A percentile compares a stretch with the other conserved stretches of the same genome.
Evolutionary conservation across 108 stramenopile species (phyloP).

Genomic region (Nitzschia sp.): DNA sequence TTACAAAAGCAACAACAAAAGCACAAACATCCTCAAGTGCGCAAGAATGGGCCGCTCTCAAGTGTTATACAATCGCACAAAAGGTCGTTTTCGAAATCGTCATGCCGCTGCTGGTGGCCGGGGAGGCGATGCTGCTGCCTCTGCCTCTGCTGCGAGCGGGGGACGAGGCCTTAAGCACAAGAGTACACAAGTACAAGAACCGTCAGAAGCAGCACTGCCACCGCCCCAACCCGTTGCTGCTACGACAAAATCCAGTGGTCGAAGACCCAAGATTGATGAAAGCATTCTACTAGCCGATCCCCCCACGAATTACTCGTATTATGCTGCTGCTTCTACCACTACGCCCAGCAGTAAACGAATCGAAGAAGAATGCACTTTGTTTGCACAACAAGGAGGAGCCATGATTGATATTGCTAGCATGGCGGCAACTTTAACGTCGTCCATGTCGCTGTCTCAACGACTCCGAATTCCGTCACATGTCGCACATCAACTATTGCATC

Average conservation of each 20-base stretch:
- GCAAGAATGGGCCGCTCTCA: conserved; percentile 47
- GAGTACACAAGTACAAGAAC: background rate
- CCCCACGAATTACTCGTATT: background rate
- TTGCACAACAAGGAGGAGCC: conserved; percentile 2
- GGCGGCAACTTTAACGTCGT: conserved; percentile 21
- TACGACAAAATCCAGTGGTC: background rate
- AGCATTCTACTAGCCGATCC: conserved; percentile 14
- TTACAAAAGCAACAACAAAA: too few relatives aligned
- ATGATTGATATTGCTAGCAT: conserved; percentile 21
- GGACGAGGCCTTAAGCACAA: background rate
- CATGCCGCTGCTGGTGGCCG: conserved; percentile 6
- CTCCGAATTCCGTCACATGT: conserved; percentile 34
- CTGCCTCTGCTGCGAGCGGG: background rate
- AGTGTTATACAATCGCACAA: conserved; percentile 41
- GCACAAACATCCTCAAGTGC: too few relatives aligned
- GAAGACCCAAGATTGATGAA: conserved; percentile 16
- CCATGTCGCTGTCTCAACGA: conserved; percentile 19
- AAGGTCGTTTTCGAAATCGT: conserved; percentile 26
- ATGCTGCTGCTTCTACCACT: background rate
- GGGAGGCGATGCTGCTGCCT: background rate
- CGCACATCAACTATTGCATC: conserved; percentile 5
- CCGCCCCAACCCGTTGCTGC: background rate
- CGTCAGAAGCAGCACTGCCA: background rate
- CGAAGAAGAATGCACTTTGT: background rate
- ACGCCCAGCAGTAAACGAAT: background rate